Conservation (phyloP, 176 grass and related monocot species). For the Rhipidocladum racemiflorum region DNA sequence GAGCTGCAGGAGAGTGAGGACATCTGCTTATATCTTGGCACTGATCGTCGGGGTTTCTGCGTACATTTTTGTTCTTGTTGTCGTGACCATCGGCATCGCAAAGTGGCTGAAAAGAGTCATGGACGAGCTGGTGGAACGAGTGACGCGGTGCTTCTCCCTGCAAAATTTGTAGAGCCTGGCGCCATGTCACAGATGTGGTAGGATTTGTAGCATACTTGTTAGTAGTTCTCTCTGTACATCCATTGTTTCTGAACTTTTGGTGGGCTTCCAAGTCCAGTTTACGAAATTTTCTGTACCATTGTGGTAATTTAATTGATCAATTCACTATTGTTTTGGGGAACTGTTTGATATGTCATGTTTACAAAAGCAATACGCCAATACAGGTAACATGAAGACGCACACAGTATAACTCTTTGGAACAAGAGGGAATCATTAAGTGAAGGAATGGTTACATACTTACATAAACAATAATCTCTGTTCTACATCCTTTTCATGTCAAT, state of each 20-base stretch:
- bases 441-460: slow-evolving; percentile 14
- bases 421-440: background rate
- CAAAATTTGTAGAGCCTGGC: slow-evolving; percentile 26
- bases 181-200: background rate
- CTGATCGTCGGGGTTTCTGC: slow-evolving; percentile 44
- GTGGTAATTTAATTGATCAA: background rate
- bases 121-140: background rate
- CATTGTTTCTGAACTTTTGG: background rate
- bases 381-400: background rate
- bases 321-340: background rate
- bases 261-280: background rate
- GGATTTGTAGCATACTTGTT: background rate
- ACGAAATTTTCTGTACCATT: background rate
- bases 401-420: background rate
- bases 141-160: background rate
- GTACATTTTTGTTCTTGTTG: slow-evolving; percentile 30
- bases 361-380: background rate
- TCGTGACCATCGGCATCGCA: slow-evolving; percentile 22
- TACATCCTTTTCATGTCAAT: slow-evolving; percentile 26
- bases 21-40: slow-evolving; percentile 42
- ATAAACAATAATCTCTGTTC: background rate
- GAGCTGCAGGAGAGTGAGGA: slow-evolving; percentile 42
- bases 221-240: background rate
- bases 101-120: background rate
- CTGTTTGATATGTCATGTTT: background rate